phyloP scores from a whole-genome alignment of 2,329 filamentous ascomycete species.

The Pyrenophora seminiperda region DNA sequence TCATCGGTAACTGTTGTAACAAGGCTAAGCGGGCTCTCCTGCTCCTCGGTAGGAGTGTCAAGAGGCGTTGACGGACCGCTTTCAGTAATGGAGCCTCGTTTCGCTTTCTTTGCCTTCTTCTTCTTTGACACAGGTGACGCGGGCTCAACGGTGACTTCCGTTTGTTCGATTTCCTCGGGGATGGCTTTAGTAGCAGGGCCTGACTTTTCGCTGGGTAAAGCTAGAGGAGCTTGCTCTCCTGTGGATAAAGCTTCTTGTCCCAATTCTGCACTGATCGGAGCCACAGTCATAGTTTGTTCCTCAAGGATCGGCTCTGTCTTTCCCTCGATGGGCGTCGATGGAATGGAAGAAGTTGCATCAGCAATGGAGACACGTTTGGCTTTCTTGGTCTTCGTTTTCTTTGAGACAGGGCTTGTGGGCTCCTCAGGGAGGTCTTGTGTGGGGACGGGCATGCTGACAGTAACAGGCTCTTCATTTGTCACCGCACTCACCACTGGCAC shows the following conservation, averaged over 20 bases:
- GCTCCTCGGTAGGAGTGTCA: slow-evolving; percentile 11
- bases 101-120: slow-evolving; percentile 30
- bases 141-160: not conserved
- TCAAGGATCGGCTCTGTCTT: slow-evolving; percentile 7
- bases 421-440: not conserved
- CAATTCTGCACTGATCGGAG: not conserved
- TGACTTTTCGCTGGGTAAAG: not conserved
- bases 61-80: slow-evolving; percentile 5
- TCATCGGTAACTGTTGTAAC: not conserved
- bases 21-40: slow-evolving; percentile 6
- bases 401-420: slow-evolving; percentile 11
- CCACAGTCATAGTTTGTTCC: not conserved
- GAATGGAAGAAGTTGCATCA: slow-evolving; percentile 6
- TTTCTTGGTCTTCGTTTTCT: slow-evolving; percentile 31
- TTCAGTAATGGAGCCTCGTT: slow-evolving; percentile 25
- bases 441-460: not conserved
- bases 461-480: not conserved
- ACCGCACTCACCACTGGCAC: not conserved
- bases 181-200: not conserved
- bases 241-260: not conserved
- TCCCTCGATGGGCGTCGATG: slow-evolving; percentile 10
- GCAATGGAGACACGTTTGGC: slow-evolving; percentile 21
- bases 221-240: not conserved
- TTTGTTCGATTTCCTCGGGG: not conserved
- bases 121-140: slow-evolving; percentile 24